phyloP scores from a whole-genome alignment of 805 yeast species.

The Priceomyces haplophilus region DNA sequence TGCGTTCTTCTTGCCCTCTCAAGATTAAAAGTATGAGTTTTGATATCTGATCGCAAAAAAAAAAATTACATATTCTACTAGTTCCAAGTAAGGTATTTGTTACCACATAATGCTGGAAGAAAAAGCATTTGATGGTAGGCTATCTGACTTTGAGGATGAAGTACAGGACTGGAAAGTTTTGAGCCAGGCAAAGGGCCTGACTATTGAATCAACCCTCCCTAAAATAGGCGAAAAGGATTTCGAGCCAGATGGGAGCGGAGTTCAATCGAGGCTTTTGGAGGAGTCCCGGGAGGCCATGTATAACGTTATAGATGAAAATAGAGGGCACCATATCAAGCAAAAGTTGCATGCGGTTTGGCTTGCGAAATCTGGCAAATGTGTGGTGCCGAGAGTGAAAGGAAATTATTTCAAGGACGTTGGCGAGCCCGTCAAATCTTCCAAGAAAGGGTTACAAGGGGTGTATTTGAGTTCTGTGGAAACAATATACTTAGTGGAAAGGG shows the following conservation, averaged over 20 bases:
- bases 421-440: constrained; percentile 31
- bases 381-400: constrained; percentile 58
- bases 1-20: too few species aligned
- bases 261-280: constrained; percentile 47
- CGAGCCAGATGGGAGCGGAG: constrained; percentile 71
- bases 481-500: constrained; percentile 78
- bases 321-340: constrained; percentile 51
- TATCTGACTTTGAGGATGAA: constrained; percentile 22
- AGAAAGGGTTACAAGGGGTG: constrained; percentile 23
- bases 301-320: constrained; percentile 50
- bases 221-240: constrained; percentile 83
- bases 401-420: constrained; percentile 76
- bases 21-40: not conserved
- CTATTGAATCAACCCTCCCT: constrained; percentile 38
- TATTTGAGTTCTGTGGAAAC: constrained; percentile 66
- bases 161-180: constrained; percentile 34
- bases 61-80: not conserved
- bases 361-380: constrained; percentile 20
- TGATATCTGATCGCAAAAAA: not conserved
- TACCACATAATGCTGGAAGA: not conserved
- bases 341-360: constrained; percentile 50
- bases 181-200: constrained; percentile 2
- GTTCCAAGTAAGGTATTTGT: too few species aligned
- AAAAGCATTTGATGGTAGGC: not conserved
- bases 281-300: constrained; percentile 70